phyloP scores from a whole-genome alignment of 1,284 basidiomycete species.

The Malassezia dermatis region DNA sequence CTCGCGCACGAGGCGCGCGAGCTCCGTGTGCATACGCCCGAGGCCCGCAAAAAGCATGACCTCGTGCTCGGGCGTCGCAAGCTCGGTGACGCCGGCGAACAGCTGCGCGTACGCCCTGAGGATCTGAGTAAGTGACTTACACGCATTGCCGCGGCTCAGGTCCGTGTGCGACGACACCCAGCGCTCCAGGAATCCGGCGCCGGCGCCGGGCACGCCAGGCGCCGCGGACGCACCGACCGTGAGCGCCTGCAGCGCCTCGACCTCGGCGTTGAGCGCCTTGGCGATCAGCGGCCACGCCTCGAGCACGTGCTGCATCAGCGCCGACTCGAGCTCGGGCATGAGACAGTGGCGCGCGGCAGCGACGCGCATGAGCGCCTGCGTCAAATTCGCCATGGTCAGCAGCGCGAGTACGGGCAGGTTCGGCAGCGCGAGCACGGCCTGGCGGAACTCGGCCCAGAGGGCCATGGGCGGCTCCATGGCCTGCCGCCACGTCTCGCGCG shows the following conservation, averaged over 20 bases:
- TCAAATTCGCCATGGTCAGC: slow-evolving; percentile 25
- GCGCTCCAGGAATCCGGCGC: slow-evolving; percentile 2
- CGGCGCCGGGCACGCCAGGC: neutral
- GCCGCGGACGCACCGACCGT: neutral
- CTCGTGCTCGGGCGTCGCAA: neutral
- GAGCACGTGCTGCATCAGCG: slow-evolving; percentile 33
- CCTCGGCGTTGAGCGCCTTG: slow-evolving; percentile 27
- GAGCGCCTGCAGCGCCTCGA: slow-evolving; percentile 18
- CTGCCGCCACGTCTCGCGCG: slow-evolving; percentile 40
- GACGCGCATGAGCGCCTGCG: slow-evolving; percentile 21
- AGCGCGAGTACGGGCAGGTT: slow-evolving; percentile 22
- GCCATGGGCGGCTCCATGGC: slow-evolving; percentile 36
- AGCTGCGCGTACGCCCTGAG: slow-evolving; percentile 1
- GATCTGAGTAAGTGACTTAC: neutral
- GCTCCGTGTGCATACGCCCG: slow-evolving; percentile 10
- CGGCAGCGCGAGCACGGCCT: slow-evolving; percentile 18
- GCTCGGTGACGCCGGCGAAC: neutral
- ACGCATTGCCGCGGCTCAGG: slow-evolving; percentile 1
- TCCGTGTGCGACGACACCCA: slow-evolving; percentile 8
- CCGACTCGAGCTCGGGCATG: slow-evolving; percentile 21
- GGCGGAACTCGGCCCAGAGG: slow-evolving; percentile 24
- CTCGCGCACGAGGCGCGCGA: slow-evolving; percentile 11
- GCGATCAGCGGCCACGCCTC: slow-evolving; percentile 30
- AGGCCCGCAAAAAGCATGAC: slow-evolving; percentile 6
- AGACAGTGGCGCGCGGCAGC: slow-evolving; percentile 18